Conservation (phyloP, 768 basidiomycete genomes). For the Lentinula boryana region DNA sequence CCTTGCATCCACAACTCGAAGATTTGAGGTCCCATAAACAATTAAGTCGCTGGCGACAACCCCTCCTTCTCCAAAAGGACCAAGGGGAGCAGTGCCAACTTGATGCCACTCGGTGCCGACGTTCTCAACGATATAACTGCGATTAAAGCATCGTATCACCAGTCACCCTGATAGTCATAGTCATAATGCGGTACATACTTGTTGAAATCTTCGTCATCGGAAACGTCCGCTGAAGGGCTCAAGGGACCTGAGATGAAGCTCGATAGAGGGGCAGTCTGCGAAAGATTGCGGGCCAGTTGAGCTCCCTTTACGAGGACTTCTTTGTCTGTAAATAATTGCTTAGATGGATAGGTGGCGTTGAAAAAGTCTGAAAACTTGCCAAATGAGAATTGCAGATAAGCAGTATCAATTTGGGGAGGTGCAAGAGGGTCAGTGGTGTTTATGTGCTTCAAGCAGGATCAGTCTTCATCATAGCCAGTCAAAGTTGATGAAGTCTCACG, state of each 20-base stretch:
- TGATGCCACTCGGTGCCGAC: conserved; percentile 30
- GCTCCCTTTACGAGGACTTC: neutral
- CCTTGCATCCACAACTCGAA: conserved; percentile 49
- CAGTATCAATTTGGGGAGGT: conserved; percentile 2
- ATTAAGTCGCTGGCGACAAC: conserved; percentile 40
- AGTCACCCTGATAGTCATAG: neutral
- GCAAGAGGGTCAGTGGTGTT: neutral
- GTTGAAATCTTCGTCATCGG: neutral
- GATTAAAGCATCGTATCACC: neutral
- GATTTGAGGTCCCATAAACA: conserved; percentile 41
- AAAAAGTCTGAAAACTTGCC: neutral
- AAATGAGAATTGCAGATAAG: neutral
- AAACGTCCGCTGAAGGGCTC: neutral
- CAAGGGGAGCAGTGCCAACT: conserved; percentile 40
- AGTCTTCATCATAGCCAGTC: neutral
- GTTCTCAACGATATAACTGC: neutral
- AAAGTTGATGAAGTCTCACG: neutral
- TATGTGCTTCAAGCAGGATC: neutral
- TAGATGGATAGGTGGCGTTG: neutral
- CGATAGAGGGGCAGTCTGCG: neutral
- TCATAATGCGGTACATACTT: neutral
- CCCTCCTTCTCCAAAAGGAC: conserved; percentile 29
- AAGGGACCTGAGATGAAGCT: neutral
- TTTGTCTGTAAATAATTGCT: neutral
- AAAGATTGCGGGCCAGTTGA: neutral